Percentiles rank a stretch among this genome's conserved stretches.
phyloP scores from a whole-genome alignment of 2,329 filamentous ascomycete genomes.

The Dactylellina sp. region DNA sequence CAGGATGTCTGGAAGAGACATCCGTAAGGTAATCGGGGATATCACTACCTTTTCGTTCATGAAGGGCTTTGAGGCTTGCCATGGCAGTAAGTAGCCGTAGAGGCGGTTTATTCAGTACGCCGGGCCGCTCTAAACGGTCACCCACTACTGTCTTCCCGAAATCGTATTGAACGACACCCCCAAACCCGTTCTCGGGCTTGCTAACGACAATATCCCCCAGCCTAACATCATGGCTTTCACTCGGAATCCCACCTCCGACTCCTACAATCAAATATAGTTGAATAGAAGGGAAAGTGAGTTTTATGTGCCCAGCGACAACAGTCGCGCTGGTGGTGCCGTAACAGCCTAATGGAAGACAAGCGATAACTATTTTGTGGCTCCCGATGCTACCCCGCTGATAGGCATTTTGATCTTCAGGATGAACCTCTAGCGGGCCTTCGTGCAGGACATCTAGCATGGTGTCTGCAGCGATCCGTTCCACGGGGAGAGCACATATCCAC shows the following conservation, averaged over 20 bases:
- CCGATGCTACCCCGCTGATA: slow-evolving; percentile 22
- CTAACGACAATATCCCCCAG: slow-evolving; percentile 26
- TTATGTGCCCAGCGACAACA: no score
- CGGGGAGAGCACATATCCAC: slow-evolving; percentile 27
- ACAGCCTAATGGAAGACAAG: not conserved
- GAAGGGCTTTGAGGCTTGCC: no score
- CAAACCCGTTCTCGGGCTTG: not conserved
- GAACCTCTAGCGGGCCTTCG: not conserved
- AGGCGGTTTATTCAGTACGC: slow-evolving; percentile 23
- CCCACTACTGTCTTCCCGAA: slow-evolving; percentile 13
- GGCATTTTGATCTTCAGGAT: not conserved
- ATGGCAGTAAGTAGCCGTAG: no score
- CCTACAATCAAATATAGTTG: slow-evolving; percentile 21
- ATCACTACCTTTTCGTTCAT: no score
- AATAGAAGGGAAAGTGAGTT: slow-evolving; percentile 7
- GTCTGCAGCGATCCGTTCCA: not conserved
- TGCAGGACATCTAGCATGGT: slow-evolving; percentile 11
- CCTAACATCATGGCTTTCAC: slow-evolving; percentile 11
- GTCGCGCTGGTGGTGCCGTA: slow-evolving; percentile 9
- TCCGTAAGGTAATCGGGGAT: no score
- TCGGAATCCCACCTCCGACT: slow-evolving; percentile 21
- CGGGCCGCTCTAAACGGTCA: not conserved
- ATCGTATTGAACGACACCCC: slow-evolving; percentile 24
- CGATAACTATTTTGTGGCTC: slow-evolving; percentile 22
- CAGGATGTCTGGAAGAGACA: no score